Percentiles rank a stretch among this genome's conserved stretches.
Conservation (phyloP, 129 eudicot genomes). For the Pittosporum tobira region DNA sequence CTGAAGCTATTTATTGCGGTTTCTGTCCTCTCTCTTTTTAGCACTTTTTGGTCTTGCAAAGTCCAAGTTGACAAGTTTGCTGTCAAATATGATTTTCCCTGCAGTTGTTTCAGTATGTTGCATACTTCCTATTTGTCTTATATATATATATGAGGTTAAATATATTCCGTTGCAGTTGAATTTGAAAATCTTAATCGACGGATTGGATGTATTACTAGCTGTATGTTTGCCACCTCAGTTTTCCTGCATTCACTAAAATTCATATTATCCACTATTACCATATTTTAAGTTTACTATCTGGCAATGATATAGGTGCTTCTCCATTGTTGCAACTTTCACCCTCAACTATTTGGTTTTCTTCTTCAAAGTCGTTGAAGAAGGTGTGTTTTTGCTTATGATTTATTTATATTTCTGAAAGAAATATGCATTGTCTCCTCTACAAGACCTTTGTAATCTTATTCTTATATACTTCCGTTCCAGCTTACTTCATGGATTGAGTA, state of each 20-base stretch:
- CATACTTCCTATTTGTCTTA: background rate
- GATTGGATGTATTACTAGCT: conserved; percentile 52
- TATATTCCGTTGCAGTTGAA: conserved; percentile 32
- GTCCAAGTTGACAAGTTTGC: background rate
- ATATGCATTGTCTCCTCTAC: no score
- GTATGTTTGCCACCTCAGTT: conserved; percentile 33
- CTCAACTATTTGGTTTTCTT: no score
- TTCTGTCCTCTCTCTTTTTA: conserved; percentile 2
- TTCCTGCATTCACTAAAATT: background rate
- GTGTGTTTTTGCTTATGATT: no score
- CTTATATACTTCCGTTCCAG: background rate
- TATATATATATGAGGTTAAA: background rate
- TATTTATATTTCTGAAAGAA: no score
- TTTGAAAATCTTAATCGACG: conserved; percentile 67
- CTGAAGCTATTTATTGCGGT: conserved; percentile 36
- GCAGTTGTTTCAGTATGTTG: background rate
- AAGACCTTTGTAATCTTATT: background rate
- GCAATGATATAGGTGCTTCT: no score
- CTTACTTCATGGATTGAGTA: background rate
- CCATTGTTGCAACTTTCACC: no score
- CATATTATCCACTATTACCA: background rate
- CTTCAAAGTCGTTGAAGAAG: no score
- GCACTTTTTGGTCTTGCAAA: background rate
- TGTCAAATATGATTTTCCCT: background rate
- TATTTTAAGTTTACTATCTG: no score